A percentile compares a stretch with the other conserved stretches of the same genome.
Evolutionary conservation across 371 early-diverging fungal species (phyloP).

Genomic region (Mortierella sp.): DNA sequence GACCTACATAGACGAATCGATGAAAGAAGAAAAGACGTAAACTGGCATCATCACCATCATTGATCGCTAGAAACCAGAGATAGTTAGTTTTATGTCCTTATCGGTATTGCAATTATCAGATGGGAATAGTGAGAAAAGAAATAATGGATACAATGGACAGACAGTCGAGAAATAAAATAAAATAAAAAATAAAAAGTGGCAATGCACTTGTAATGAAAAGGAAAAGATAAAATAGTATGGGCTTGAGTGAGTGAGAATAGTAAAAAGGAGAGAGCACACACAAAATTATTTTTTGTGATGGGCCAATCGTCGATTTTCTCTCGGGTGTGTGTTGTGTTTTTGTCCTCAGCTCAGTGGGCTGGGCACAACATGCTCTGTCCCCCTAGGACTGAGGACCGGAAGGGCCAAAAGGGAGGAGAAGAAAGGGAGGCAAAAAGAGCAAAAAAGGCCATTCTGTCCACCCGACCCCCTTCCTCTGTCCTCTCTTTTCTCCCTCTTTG

Average conservation of each 20-base stretch:
- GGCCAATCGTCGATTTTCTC: slow-evolving; percentile 6
- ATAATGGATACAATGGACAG: background rate
- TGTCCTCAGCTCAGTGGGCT: background rate
- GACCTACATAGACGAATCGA: background rate
- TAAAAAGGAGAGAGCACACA: background rate
- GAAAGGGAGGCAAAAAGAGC: background rate
- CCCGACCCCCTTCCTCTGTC: background rate
- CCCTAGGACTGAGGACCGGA: background rate
- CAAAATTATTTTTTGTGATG: background rate
- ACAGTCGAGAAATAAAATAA: background rate
- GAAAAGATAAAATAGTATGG: background rate
- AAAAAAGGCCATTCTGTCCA: slow-evolving; percentile 6
- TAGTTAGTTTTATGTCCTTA: too few relatives aligned
- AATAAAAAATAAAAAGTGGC: background rate
- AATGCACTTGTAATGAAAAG: background rate
- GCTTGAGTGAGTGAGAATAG: background rate
- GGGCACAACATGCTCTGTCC: background rate
- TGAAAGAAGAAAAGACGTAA: background rate
- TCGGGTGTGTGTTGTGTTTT: background rate
- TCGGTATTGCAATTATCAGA: too few relatives aligned
- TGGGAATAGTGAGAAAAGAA: background rate
- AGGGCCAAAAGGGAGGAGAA: too few relatives aligned
- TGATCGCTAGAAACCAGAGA: too few relatives aligned
- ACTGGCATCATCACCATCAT: background rate
- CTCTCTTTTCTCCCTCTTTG: background rate